These are phyloP conservation scores for Microcos paniculata DNA, from an alignment of 345 rosid species.

Conservation along the genomic window DNA sequence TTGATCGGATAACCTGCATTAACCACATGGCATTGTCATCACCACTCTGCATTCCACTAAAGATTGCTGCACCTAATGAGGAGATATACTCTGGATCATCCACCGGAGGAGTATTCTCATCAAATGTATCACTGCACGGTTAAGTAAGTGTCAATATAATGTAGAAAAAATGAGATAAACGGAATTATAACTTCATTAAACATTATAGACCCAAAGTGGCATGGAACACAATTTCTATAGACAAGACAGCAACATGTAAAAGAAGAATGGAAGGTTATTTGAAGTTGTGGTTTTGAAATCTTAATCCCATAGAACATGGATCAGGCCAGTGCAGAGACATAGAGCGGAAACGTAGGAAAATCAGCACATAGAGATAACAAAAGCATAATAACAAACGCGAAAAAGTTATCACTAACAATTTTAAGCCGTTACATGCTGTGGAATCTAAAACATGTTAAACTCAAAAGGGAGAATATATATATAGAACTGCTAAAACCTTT, in stretches of 20 bases:
- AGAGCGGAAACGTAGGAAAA: neutral
- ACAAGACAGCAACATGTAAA: neutral
- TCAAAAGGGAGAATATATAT: too few relatives aligned
- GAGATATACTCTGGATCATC: slow-evolving; percentile 69
- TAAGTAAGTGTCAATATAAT: slow-evolving; percentile 11
- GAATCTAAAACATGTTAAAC: neutral
- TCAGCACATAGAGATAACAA: neutral
- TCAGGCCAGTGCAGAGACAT: neutral
- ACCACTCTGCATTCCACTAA: slow-evolving; percentile 65
- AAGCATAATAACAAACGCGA: neutral
- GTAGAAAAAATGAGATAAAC: neutral
- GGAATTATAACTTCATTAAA: neutral
- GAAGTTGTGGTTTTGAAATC: neutral
- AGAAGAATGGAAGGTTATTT: neutral
- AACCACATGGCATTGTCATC: slow-evolving; percentile 69
- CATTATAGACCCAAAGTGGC: neutral
- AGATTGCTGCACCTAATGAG: slow-evolving; percentile 67
- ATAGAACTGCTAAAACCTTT: neutral
- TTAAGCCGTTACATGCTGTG: slow-evolving; percentile 1
- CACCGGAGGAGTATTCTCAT: slow-evolving; percentile 74
- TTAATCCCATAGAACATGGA: neutral
- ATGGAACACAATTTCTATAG: neutral
- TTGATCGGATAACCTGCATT: slow-evolving; percentile 56
- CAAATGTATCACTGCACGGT: slow-evolving; percentile 64
- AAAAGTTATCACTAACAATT: neutral